Base-by-base conservation (phyloP, 805 yeast species). In the Naumovozyma baii region DNA sequence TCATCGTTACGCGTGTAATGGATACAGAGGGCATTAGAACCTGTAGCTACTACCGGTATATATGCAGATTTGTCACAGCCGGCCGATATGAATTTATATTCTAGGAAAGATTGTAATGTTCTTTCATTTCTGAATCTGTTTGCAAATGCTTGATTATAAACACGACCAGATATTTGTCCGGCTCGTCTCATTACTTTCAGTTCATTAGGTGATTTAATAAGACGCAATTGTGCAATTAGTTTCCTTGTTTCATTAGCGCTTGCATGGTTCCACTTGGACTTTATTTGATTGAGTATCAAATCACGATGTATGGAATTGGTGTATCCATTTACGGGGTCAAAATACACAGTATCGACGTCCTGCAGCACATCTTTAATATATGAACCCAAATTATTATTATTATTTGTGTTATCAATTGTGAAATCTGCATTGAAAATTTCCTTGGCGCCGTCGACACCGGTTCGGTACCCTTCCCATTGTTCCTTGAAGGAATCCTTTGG, bases 11-110 rank as follows among this genome's bases (percentile, higher is more conserved):
- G 69, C 0, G 95, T 88, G 59, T 92, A 92, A 62, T 92, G 99
- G 43, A 92, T 90, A 31, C 90, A 83, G 31, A 92, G 64, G 0
- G 96, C 86, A 58, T 92, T 88, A 20, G 73, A 64, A 1, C 98
- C 98, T 26, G 95, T 81, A 4, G 97, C 99, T 3, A 92, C 94
- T 8, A 92, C 99, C 0, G 99, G 97, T 16, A 88, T 75, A 57
- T 92, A 92, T 0, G 96, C 96, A 31, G 82, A 74, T 45, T 75
- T 75, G 47, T 85, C 94, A 61, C 96, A 87, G 1, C 98, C 98
- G 19, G 90, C 87, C 31, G 76, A 69, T 10, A 82, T 74, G 58
- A 92, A 90, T 51, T 79, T 72, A 58, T 84, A 84, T 46, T 90
- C 95, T 42, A 92, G 64, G 55, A 69, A 87, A 8, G 94, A 75